A percentile compares a stretch with the other conserved stretches of the same genome.
Evolutionary conservation across 2,329 filamentous ascomycete species (phyloP).

Genomic region (Cadophora luteo-olivacea): DNA sequence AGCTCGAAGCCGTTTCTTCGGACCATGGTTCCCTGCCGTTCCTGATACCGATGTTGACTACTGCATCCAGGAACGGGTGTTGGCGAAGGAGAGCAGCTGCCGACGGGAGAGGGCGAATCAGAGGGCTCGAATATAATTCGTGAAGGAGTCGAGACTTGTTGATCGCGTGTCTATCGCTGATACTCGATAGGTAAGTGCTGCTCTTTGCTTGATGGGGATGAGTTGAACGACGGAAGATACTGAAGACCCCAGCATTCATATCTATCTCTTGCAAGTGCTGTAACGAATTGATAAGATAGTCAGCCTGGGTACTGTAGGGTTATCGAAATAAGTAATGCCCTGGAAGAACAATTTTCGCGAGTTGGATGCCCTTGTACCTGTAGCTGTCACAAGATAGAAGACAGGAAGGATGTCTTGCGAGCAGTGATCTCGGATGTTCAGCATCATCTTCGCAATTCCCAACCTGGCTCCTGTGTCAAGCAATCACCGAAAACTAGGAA

Average conservation of each 20-base stretch:
- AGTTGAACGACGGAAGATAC: not conserved
- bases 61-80: not conserved
- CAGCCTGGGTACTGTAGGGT: too few relatives aligned
- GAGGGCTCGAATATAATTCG: not conserved
- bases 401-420: not conserved
- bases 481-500: not conserved
- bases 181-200: not conserved
- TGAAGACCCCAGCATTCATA: not conserved
- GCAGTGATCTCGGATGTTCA: not conserved
- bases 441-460: not conserved
- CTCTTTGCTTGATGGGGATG: not conserved
- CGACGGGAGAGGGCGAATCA: not conserved
- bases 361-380: not conserved
- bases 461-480: not conserved
- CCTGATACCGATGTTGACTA: not conserved
- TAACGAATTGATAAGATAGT: too few relatives aligned
- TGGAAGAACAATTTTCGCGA: too few relatives aligned
- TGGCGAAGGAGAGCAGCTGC: not conserved
- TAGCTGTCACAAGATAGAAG: not conserved
- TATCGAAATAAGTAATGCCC: not conserved
- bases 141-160: not conserved
- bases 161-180: not conserved
- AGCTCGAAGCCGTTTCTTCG: too few relatives aligned
- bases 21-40: not conserved
- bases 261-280: too few relatives aligned